Evolutionary conservation across 164 flowering plant species (phyloP).

Genomic region (Vitis labrusca): DNA sequence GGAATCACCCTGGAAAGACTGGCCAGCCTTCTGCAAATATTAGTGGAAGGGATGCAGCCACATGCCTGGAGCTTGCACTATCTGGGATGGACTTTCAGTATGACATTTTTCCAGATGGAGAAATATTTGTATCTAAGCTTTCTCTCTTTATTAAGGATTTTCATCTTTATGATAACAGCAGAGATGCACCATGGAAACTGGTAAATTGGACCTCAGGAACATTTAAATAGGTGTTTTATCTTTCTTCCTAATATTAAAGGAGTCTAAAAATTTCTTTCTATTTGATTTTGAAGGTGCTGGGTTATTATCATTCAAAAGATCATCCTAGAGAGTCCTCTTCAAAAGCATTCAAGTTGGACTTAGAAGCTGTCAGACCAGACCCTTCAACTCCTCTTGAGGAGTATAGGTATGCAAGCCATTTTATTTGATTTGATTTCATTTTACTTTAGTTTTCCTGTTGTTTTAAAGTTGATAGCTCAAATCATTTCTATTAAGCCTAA

Average conservation of each 20-base stretch:
- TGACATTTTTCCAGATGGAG: conserved; percentile 67
- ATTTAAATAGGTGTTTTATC: background rate
- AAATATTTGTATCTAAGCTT: conserved; percentile 57
- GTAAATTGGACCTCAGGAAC: conserved; percentile 32
- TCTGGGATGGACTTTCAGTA: conserved; percentile 59
- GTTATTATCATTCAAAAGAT: conserved; percentile 72
- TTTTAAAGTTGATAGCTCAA: background rate
- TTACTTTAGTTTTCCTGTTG: background rate
- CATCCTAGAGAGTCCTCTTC: conserved; percentile 83
- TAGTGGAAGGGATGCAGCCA: conserved; percentile 54
- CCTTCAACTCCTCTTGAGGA: conserved; percentile 88
- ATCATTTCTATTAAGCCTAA: too few species aligned
- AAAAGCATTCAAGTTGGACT: conserved; percentile 72
- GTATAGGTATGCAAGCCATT: conserved; percentile 52
- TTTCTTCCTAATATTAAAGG: background rate
- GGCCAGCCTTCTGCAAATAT: conserved; percentile 14
- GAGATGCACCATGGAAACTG: conserved; percentile 88
- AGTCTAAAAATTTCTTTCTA: conserved; percentile 11
- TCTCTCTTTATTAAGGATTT: conserved; percentile 72
- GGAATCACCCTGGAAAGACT: conserved; percentile 38
- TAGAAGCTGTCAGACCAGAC: conserved; percentile 90
- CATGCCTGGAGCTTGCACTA: conserved; percentile 69
- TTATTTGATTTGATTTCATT: background rate
- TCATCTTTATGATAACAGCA: conserved; percentile 70
- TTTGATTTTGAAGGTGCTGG: conserved; percentile 59